Conservation (phyloP, 2,329 filamentous ascomycete genomes). For the Xylariales sp. region DNA sequence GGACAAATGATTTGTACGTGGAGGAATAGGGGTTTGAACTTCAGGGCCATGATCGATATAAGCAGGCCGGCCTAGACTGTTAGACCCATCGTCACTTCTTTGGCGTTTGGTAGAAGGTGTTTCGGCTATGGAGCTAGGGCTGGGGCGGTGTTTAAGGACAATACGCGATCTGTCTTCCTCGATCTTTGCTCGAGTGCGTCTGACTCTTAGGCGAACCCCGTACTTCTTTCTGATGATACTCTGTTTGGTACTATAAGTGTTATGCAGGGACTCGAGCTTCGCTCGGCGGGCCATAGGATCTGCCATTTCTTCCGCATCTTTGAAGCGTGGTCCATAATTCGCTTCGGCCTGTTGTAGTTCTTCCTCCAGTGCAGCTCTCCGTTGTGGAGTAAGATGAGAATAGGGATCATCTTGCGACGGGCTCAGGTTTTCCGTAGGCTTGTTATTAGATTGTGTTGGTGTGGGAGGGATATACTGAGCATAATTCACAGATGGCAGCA, state of each 20-base stretch:
- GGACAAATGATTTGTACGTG: constrained; percentile 41
- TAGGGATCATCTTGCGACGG: constrained; percentile 55
- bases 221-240: constrained; percentile 68
- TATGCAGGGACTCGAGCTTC: constrained; percentile 58
- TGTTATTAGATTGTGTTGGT: constrained; percentile 21
- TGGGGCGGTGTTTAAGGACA: constrained; percentile 49
- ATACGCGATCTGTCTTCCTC: constrained; percentile 57
- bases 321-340: constrained; percentile 57
- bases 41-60: constrained; percentile 14
- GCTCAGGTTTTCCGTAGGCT: constrained; percentile 16
- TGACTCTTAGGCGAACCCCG: constrained; percentile 64
- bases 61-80: neutral
- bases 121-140: constrained; percentile 32
- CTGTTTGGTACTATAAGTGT: constrained; percentile 66
- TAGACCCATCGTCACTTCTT: constrained; percentile 41
- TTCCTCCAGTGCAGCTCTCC: constrained; percentile 49
- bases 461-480: constrained; percentile 29
- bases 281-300: constrained; percentile 50
- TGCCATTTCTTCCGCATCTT: constrained; percentile 54
- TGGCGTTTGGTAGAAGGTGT: constrained; percentile 46
- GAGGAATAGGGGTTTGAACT: constrained; percentile 8
- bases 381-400: constrained; percentile 54
- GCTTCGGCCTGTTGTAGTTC: constrained; percentile 55
- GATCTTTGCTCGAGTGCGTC: constrained; percentile 61
- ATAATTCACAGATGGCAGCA: constrained; percentile 34